phyloP scores from a whole-genome alignment of 2,329 filamentous ascomycete species.

The Cladosporium phlei region DNA sequence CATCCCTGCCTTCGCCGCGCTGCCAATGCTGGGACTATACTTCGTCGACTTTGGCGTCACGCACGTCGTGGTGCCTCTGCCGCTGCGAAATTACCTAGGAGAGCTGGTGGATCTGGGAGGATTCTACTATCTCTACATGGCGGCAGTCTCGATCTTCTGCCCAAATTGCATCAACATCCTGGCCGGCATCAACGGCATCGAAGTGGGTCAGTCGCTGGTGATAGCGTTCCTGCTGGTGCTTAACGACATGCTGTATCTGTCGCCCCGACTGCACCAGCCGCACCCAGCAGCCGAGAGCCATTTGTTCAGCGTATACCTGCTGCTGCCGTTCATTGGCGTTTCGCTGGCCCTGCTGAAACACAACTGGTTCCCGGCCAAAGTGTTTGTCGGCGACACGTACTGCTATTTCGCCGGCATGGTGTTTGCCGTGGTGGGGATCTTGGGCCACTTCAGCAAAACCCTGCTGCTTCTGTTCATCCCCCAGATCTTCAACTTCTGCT shows the following conservation, averaged over 20 bases:
- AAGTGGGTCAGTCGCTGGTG: conserved; percentile 89
- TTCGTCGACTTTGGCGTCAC: conserved; percentile 98
- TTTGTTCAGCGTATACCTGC: conserved; percentile 89
- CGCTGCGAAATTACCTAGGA: conserved; percentile 78
- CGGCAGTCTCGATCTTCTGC: conserved; percentile 90
- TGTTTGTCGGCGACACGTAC: conserved; percentile 98
- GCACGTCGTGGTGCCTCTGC: conserved; percentile 83
- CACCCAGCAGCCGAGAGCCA: conserved; percentile 95
- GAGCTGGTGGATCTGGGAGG: conserved; percentile 73
- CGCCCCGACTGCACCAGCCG: conserved; percentile 60
- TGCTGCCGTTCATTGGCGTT: conserved; percentile 90
- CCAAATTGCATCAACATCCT: conserved; percentile 99
- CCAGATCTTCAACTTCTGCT: conserved; percentile 94
- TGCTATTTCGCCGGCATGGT: conserved; percentile 99
- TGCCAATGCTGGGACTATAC: conserved; percentile 93
- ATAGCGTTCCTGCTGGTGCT: conserved; percentile 76
- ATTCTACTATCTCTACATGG: conserved; percentile 94
- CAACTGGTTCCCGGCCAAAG: conserved; percentile 92
- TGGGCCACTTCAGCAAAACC: conserved; percentile 97
- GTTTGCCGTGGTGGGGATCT: conserved; percentile 92
- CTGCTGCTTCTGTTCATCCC: conserved; percentile 84
- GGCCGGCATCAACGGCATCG: conserved; percentile 98
- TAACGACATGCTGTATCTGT: conserved; percentile 85
- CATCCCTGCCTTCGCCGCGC: conserved; percentile 88
- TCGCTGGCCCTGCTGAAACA: conserved; percentile 80